Evolutionary conservation across 768 basidiomycete genomes (phyloP).

Genomic region (Trametopsis cervina): DNA sequence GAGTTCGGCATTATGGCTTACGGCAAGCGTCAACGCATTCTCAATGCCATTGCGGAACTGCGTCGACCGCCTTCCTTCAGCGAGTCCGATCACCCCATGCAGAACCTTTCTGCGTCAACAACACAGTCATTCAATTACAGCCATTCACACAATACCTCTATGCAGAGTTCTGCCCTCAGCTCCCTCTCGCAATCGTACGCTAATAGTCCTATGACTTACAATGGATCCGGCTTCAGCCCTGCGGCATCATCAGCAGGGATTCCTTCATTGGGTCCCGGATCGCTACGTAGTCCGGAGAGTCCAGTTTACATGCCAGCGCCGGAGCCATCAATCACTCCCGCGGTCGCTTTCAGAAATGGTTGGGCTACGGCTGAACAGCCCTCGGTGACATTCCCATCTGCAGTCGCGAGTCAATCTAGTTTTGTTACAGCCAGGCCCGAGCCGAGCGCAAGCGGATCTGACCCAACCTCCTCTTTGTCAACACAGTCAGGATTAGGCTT

Average conservation of each 20-base stretch:
- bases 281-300: constrained; percentile 29
- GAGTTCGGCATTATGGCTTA: constrained; percentile 94
- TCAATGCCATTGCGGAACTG: constrained; percentile 87
- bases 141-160: constrained; percentile 27
- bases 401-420: constrained; percentile 5
- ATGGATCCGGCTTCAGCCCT: constrained; percentile 25
- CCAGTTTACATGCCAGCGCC: constrained; percentile 18
- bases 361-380: constrained; percentile 3
- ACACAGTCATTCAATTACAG: constrained; percentile 22
- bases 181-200: constrained; percentile 30
- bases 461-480: background rate
- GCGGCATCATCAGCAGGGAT: constrained; percentile 11
- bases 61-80: constrained; percentile 61
- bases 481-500: constrained; percentile 16
- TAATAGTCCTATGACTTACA: constrained; percentile 27
- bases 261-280: constrained; percentile 7
- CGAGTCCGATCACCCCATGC: constrained; percentile 36
- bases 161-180: constrained; percentile 31
- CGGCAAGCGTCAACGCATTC: constrained; percentile 90
- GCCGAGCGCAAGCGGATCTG: background rate
- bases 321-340: constrained; percentile 9
- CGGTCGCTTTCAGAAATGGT: constrained; percentile 9
- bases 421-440: constrained; percentile 4
- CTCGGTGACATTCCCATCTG: constrained; percentile 9
- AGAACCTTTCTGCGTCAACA: constrained; percentile 14